Percentiles rank a stretch among this genome's conserved stretches.
Conservation (phyloP, 2,329 filamentous ascomycete species). For the Periconia digitata region DNA sequence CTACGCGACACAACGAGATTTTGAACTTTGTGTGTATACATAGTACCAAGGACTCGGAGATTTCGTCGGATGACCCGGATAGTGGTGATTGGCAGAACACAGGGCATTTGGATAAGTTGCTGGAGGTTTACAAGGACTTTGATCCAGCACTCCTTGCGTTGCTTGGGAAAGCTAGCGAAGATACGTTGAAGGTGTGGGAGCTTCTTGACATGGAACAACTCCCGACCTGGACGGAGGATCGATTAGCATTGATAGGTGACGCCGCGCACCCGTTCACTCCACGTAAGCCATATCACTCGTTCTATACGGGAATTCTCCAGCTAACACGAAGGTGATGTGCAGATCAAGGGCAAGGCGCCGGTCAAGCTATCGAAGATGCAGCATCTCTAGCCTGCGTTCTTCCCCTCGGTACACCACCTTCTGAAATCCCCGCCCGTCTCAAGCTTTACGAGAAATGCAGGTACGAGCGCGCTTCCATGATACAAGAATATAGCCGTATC, state of each 20-base stretch:
- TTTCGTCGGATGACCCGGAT: constrained; percentile 10
- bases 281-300: constrained; percentile 40
- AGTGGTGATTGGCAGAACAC: constrained; percentile 40
- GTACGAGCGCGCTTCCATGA: constrained; percentile 57
- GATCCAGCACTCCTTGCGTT: constrained; percentile 39
- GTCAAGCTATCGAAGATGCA: constrained; percentile 67
- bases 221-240: constrained; percentile 56
- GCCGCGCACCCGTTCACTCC: constrained; percentile 70
- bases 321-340: neutral
- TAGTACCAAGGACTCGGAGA: constrained; percentile 36
- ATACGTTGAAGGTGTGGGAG: constrained; percentile 42
- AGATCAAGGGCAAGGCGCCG: constrained; percentile 64
- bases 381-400: constrained; percentile 61
- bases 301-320: neutral
- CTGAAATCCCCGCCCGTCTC: constrained; percentile 58
- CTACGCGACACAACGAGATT: constrained; percentile 49
- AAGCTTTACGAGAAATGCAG: constrained; percentile 62
- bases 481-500: constrained; percentile 61
- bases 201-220: constrained; percentile 61
- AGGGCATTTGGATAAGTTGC: constrained; percentile 41
- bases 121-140: constrained; percentile 45
- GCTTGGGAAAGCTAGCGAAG: constrained; percentile 42
- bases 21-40: constrained; percentile 52
- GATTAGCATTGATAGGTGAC: constrained; percentile 63
- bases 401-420: constrained; percentile 44